Conservation (phyloP, 2,329 filamentous ascomycete genomes). For the Ophiostoma sp. region DNA sequence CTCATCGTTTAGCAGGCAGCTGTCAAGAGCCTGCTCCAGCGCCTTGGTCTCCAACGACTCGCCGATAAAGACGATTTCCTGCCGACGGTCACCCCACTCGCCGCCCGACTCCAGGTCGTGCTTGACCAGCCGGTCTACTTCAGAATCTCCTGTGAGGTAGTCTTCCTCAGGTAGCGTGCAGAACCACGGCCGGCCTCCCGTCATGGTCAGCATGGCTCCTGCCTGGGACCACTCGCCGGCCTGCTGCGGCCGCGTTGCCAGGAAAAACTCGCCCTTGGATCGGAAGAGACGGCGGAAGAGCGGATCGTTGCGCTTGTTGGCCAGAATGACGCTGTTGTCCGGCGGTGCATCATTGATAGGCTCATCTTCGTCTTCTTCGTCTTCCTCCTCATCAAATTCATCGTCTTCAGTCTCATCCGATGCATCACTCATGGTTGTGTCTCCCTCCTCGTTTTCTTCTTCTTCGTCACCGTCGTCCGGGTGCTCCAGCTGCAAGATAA, state of each 20-base stretch:
- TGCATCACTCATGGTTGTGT: background rate
- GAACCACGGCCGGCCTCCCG: constrained; percentile 54
- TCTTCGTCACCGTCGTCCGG: constrained; percentile 33
- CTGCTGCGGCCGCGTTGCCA: constrained; percentile 52
- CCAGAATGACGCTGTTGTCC: constrained; percentile 45
- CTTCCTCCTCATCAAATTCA: background rate
- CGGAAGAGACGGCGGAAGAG: constrained; percentile 53
- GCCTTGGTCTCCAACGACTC: constrained; percentile 53
- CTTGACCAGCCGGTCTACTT: constrained; percentile 45
- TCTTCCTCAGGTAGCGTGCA: constrained; percentile 48
- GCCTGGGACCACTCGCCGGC: constrained; percentile 60
- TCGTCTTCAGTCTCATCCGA: background rate
- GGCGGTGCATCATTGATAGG: constrained; percentile 34
- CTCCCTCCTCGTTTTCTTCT: background rate
- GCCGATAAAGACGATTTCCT: constrained; percentile 70
- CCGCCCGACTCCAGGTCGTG: constrained; percentile 50
- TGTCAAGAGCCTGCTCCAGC: constrained; percentile 52
- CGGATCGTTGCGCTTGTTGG: constrained; percentile 50
- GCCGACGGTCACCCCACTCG: constrained; percentile 63
- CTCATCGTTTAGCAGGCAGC: constrained; percentile 55
- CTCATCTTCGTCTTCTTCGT: constrained; percentile 29
- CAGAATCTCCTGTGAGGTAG: constrained; percentile 36
- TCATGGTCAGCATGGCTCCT: constrained; percentile 58
- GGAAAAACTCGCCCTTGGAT: constrained; percentile 58
- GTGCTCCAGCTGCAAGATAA: constrained; percentile 47